Evolutionary conservation across 2,329 filamentous ascomycete genomes (phyloP), one percentile per base, ranked within the genome.

Genomic region (Diatrype stigma): DNA sequence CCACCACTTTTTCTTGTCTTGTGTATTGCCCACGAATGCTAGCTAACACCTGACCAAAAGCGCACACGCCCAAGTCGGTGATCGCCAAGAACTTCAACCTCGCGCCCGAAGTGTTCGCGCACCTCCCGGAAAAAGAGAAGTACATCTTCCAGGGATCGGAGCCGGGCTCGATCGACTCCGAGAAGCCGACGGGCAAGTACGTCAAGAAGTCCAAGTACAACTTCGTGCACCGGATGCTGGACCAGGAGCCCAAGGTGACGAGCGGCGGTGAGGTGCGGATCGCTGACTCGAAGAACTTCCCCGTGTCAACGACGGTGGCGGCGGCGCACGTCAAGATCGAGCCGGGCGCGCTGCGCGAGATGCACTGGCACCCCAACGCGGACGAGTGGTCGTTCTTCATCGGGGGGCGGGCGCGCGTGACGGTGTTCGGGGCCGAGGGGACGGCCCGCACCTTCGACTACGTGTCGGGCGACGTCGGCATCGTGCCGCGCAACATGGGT

Each of bases 341-440:
- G 56, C 87, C 87, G 0, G 86, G 86, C 14, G 86, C 85, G 0
- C 74, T 91, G 64, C 80, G 87, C 10, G 87, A 90, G 70, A 90
- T 92, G 77, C 88, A 92, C 72, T 92, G 88, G 88, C 88, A 92
- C 63, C 86, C 87, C 0, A 84, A 82, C 42, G 86, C 86, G 12
- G 88, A 91, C 61, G 87, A 91, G 67, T 92, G 87, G 87, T 87
- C 83, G 6, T 92, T 88, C 69, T 90, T 92, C 73, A 81, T 92
- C 64, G 71, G 72, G 23, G 89, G 89, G 0, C 81, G 82, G 38
- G 89, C 86, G 0, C 80, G 88, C 30, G 80, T 90, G 14, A 91
- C 87, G 14, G 80, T 92, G 57, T 92, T 91, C 63, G 85, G 81
- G 0, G 78, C 86, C 2, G 80, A 87, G 58, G 81, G 84, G 26